Evolutionary conservation across 306 rosid genomes (phyloP).

Genomic region (Cicer cuneatum): DNA sequence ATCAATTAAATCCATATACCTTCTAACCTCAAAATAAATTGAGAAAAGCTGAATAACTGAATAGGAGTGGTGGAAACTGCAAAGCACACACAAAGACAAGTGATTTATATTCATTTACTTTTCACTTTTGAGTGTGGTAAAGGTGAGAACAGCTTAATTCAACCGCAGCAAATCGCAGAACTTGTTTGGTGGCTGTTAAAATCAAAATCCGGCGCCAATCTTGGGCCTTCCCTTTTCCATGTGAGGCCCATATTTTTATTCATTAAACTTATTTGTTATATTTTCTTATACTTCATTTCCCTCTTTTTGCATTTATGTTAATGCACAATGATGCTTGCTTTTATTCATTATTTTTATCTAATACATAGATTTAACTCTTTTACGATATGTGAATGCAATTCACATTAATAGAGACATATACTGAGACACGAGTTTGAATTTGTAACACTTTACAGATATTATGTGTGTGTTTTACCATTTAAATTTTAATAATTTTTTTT

Average conservation of each 20-base stretch:
- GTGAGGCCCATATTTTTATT: conserved; percentile 53
- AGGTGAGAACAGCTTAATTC: neutral
- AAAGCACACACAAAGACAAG: neutral
- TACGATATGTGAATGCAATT: neutral
- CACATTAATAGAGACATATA: too few species aligned
- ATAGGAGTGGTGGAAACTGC: neutral
- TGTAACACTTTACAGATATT: too few species aligned
- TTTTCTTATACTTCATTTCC: neutral
- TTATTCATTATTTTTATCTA: conserved; percentile 8
- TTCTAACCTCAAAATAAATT: neutral
- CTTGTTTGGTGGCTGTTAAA: conserved; percentile 5
- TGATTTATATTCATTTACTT: too few species aligned
- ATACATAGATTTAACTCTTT: conserved; percentile 15
- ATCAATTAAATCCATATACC: too few species aligned
- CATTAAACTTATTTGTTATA: conserved; percentile 6
- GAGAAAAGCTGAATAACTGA: neutral
- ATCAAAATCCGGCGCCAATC: conserved; percentile 55
- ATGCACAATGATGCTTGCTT: conserved; percentile 1
- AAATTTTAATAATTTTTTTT: too few species aligned
- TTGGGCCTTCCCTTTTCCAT: conserved; percentile 51
- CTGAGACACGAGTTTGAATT: too few species aligned
- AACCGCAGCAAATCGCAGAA: conserved; percentile 25
- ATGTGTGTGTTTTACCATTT: too few species aligned
- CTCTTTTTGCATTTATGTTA: neutral
- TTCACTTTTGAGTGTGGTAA: neutral